A percentile compares a stretch with the other conserved stretches of the same genome.
These are phyloP conservation scores for Cardamine chenopodiifolia DNA, from an alignment of 345 rosid species.

Conservation along the genomic window DNA sequence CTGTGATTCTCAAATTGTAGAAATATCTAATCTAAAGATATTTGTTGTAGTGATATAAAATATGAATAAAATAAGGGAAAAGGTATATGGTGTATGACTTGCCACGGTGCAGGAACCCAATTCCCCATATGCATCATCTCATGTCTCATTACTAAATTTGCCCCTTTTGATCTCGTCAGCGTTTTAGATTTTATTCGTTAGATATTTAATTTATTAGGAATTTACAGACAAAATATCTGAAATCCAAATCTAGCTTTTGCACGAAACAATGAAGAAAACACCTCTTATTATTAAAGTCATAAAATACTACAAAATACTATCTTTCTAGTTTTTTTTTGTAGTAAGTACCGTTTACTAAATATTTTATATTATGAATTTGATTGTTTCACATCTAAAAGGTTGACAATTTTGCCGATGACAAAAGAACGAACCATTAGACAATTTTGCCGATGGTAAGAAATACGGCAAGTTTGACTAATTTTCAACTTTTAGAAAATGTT, in stretches of 20 bases:
- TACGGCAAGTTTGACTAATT: background rate
- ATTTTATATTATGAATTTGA: background rate
- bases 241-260: background rate
- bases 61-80: background rate
- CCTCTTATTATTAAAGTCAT: background rate
- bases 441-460: background rate
- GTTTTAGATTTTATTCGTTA: constrained; percentile 8
- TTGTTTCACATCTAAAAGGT: background rate
- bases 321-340: background rate
- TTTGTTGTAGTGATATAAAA: constrained; percentile 1
- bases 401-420: background rate
- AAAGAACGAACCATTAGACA: background rate
- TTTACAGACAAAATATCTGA: background rate
- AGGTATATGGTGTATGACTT: constrained; percentile 24
- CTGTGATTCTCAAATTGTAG: constrained; percentile 11
- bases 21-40: constrained; percentile 44
- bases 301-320: background rate
- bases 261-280: background rate
- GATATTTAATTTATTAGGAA: background rate
- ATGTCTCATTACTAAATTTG: constrained; percentile 14
- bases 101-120: constrained; percentile 39
- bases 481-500: background rate
- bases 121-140: constrained; percentile 34
- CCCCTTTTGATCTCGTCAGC: constrained; percentile 28
- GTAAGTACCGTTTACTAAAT: no score